Evolutionary conservation across 257 asterid genomes (phyloP).

Genomic region (Schizonepeta tenuifolia): DNA sequence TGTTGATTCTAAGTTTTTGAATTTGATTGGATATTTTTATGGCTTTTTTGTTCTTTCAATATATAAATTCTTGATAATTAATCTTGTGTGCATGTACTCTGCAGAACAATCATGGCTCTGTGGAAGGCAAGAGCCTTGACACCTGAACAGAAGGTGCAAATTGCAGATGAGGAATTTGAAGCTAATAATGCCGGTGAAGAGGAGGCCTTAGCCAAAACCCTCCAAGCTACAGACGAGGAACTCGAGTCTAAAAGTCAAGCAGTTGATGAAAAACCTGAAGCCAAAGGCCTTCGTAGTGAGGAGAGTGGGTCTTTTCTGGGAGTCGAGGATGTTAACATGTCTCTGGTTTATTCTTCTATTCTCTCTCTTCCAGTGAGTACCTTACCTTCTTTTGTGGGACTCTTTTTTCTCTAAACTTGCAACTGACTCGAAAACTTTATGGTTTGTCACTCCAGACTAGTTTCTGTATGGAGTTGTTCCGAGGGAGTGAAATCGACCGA

Average conservation of each 20-base stretch:
- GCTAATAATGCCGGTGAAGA: slow-evolving; percentile 66
- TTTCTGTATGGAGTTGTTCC: slow-evolving; percentile 90
- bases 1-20: no score
- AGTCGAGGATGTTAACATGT: slow-evolving; percentile 76
- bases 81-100: slow-evolving; percentile 25
- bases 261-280: slow-evolving; percentile 72
- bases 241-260: slow-evolving; percentile 48
- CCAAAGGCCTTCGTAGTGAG: slow-evolving; percentile 62
- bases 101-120: slow-evolving; percentile 91
- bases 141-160: slow-evolving; percentile 92
- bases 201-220: slow-evolving; percentile 57
- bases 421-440: slow-evolving; percentile 16
- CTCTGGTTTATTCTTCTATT: slow-evolving; percentile 67
- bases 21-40: background rate
- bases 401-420: background rate
- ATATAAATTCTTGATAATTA: slow-evolving; percentile 2
- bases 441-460: slow-evolving; percentile 53
- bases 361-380: slow-evolving; percentile 86
- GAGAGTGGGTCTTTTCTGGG: slow-evolving; percentile 75
- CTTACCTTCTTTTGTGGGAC: background rate
- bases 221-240: slow-evolving; percentile 61
- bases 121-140: slow-evolving; percentile 95
- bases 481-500: slow-evolving; percentile 81
- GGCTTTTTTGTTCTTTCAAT: background rate
- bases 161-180: slow-evolving; percentile 80